phyloP scores from a whole-genome alignment of 331 rosid genomes.

The Pyrus hybrid region DNA sequence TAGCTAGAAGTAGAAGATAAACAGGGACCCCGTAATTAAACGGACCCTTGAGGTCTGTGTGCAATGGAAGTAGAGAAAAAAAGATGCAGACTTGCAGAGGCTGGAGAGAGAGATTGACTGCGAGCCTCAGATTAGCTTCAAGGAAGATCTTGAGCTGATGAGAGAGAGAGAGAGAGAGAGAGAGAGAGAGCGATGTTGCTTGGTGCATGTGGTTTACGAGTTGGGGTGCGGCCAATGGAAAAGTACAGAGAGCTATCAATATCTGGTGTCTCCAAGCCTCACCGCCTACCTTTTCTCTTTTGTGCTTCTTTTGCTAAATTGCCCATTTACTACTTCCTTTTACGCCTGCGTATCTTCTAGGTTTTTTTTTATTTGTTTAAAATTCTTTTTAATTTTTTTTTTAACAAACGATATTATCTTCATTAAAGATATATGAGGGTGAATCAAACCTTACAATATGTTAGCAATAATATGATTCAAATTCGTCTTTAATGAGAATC shows the following conservation, averaged over 20 bases:
- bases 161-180: slow-evolving; percentile 1
- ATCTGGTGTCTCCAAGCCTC: not conserved
- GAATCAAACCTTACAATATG: no score
- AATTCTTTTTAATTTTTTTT: no score
- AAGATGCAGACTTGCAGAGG: not conserved
- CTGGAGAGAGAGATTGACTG: not conserved
- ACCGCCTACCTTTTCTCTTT: not conserved
- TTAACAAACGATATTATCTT: no score
- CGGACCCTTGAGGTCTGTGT: not conserved
- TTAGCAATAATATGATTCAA: no score
- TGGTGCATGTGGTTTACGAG: not conserved
- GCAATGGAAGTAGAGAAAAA: not conserved
- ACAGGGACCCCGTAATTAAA: slow-evolving; percentile 2
- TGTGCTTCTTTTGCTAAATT: not conserved
- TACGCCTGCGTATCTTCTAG: no score
- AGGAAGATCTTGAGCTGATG: slow-evolving; percentile 40
- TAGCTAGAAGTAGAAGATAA: slow-evolving; percentile 27
- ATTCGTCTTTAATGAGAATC: no score
- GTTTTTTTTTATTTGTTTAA: no score
- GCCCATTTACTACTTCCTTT: no score
- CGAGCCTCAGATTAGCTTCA: slow-evolving; percentile 26
- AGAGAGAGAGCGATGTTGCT: not conserved
- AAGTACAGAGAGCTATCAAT: slow-evolving; percentile 20
- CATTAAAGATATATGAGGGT: no score
- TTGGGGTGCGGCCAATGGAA: slow-evolving; percentile 10